Evolutionary conservation across 2,329 filamentous ascomycete species (phyloP).

Genomic region (Monosporascus sp.): DNA sequence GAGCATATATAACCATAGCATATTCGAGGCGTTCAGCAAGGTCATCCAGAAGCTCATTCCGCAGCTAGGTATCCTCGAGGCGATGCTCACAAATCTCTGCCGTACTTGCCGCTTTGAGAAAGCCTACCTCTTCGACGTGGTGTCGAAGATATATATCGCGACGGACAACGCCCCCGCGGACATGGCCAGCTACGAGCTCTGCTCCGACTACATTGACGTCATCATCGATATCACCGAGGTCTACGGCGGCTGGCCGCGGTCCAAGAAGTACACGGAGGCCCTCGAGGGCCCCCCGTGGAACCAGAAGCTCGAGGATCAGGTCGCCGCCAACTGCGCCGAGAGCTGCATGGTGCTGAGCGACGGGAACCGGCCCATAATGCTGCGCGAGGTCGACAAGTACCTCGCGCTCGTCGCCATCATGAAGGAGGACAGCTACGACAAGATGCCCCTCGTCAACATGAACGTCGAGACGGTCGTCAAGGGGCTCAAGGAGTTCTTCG

Average conservation of each 20-base stretch:
- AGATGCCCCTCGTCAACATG: slow-evolving; percentile 80
- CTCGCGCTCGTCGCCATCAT: slow-evolving; percentile 80
- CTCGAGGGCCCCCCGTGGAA: slow-evolving; percentile 59
- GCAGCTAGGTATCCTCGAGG: slow-evolving; percentile 85
- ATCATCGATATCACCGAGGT: slow-evolving; percentile 96
- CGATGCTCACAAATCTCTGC: slow-evolving; percentile 88
- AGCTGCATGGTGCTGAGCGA: slow-evolving; percentile 64
- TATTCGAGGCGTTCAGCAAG: slow-evolving; percentile 97
- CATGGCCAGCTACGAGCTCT: slow-evolving; percentile 95
- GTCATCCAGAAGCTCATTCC: slow-evolving; percentile 97
- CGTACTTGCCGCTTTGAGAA: slow-evolving; percentile 95
- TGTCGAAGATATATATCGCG: slow-evolving; percentile 98
- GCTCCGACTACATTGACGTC: slow-evolving; percentile 96
- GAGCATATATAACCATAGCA: slow-evolving; percentile 96
- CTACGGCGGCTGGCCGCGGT: slow-evolving; percentile 70
- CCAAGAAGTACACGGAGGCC: slow-evolving; percentile 46
- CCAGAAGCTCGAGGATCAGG: slow-evolving; percentile 59
- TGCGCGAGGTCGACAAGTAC: slow-evolving; percentile 67
- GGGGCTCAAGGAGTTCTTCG: slow-evolving; percentile 73
- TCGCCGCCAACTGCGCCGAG: slow-evolving; percentile 61
- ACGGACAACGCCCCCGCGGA: slow-evolving; percentile 91
- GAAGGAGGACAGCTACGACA: slow-evolving; percentile 78
- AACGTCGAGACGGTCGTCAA: slow-evolving; percentile 79
- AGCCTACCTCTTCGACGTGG: slow-evolving; percentile 94
- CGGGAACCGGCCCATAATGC: slow-evolving; percentile 58